These are phyloP conservation scores for Tylopilus balloui DNA, from an alignment of 768 basidiomycete genomes.

Conservation along the genomic window DNA sequence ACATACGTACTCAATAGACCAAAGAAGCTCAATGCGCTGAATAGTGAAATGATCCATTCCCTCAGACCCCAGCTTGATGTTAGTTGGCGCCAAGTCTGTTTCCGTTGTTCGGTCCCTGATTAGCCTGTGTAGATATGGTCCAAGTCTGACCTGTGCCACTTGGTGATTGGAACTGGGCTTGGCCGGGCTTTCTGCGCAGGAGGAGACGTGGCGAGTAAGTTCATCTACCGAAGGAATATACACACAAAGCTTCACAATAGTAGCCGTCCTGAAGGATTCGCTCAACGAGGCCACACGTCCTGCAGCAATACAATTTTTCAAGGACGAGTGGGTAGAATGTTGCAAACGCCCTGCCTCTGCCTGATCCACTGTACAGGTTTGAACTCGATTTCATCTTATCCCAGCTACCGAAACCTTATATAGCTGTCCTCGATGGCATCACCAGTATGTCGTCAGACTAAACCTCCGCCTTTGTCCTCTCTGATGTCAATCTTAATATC, in stretches of 20 bases:
- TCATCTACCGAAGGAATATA: slow-evolving; percentile 1
- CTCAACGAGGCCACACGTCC: slow-evolving; percentile 47
- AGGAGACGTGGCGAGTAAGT: slow-evolving; percentile 87
- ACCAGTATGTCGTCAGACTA: slow-evolving; percentile 59
- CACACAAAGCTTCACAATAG: slow-evolving; percentile 2
- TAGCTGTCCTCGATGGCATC: slow-evolving; percentile 84
- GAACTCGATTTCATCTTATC: slow-evolving; percentile 74
- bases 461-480: neutral
- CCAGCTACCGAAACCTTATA: slow-evolving; percentile 78
- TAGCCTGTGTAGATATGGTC: slow-evolving; percentile 60
- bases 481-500: slow-evolving; percentile 5
- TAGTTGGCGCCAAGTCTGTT: slow-evolving; percentile 14
- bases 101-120: slow-evolving; percentile 7
- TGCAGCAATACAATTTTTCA: slow-evolving; percentile 83
- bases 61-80: slow-evolving; percentile 78
- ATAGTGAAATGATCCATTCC: slow-evolving; percentile 68
- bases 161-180: slow-evolving; percentile 67
- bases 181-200: slow-evolving; percentile 90
- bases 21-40: slow-evolving; percentile 75
- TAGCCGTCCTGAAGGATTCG: slow-evolving; percentile 57
- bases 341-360: slow-evolving; percentile 2
- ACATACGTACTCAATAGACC: slow-evolving; percentile 79
- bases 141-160: slow-evolving; percentile 60
- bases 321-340: slow-evolving; percentile 63
- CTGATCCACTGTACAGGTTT: slow-evolving; percentile 47